Evolutionary conservation across 2,329 filamentous ascomycete species (phyloP), one percentile per base, ranked within the genome.

Genomic region (Fusarium liriodendri): DNA sequence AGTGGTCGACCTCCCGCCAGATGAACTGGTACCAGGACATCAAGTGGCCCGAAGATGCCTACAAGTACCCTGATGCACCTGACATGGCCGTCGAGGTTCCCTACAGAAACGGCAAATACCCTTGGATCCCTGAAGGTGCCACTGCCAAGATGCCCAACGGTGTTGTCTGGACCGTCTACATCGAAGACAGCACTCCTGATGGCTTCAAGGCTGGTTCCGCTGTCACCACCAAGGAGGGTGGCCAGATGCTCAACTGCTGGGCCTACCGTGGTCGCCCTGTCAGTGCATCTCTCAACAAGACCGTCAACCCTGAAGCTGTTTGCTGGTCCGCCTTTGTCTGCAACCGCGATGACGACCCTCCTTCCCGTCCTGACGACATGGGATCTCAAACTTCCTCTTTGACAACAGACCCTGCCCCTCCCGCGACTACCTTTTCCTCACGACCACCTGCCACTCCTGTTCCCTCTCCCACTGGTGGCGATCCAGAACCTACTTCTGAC

Each of bases 1-100:
- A 77, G 37, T 85, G 83, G 83, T 85, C 83, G 8, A 85, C 84
- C 6, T 85, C 83, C 52, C 83, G 83, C 45, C 83, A 85, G 72
- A 82, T 85, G 76, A 85, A 85, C 70, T 85, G 84, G 84, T 85
- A 85, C 64, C 63, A 81, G 54, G 79, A 83, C 11, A 79, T 84
- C 50, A 66, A 76, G 37, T 85, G 83, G 83, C 80, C 83, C 16
- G 73, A 76, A 5, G 78, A 79, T 33, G 80, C 78, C 40, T 80
- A 80, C 33, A 74, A 77, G 14, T 83, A 83, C 40, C 83, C 83
- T 13, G 76, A 79, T 16, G 79, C 81, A 29, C 82, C 83, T 13
- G 79, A 84, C 37, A 80, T 84, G 80, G 79, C 80, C 18, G 81
- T 84, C 14, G 79, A 85, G 70, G 78, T 85, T 54, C 83, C 83